Conservation (phyloP, 805 yeast genomes). For the Metschnikowia continentalis region DNA sequence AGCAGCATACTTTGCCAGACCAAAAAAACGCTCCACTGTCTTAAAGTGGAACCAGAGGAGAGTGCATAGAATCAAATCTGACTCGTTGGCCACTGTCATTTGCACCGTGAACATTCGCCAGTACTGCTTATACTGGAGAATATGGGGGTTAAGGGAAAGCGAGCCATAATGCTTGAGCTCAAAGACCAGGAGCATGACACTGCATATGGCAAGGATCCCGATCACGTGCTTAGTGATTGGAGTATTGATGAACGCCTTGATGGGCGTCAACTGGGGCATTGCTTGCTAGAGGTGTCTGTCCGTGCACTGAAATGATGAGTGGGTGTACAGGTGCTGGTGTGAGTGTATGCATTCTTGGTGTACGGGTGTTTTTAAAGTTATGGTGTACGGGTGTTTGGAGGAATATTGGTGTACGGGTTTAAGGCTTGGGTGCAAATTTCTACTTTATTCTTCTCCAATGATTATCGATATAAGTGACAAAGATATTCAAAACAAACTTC, state of each 20-base stretch:
- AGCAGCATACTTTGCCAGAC: constrained; percentile 51
- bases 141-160: constrained; percentile 49
- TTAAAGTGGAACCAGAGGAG: constrained; percentile 50
- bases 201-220: constrained; percentile 25
- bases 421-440: too few relatives aligned
- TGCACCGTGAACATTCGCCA: constrained; percentile 53
- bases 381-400: too few relatives aligned
- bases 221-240: constrained; percentile 35
- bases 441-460: too few relatives aligned
- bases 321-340: not conserved
- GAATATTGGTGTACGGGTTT: too few relatives aligned
- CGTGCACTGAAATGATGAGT: not conserved
- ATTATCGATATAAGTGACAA: too few relatives aligned
- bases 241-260: constrained; percentile 38
- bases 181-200: constrained; percentile 41
- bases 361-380: too few relatives aligned
- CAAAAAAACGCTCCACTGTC: constrained; percentile 54
- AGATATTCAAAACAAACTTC: too few relatives aligned
- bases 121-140: constrained; percentile 51
- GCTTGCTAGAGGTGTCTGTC: not conserved
- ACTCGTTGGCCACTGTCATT: constrained; percentile 52
- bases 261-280: constrained; percentile 40
- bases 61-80: constrained; percentile 47
- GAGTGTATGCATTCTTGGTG: too few relatives aligned
- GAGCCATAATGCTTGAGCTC: constrained; percentile 41